phyloP scores from a whole-genome alignment of 345 rosid genomes.

The Hibiscus mutabilis region DNA sequence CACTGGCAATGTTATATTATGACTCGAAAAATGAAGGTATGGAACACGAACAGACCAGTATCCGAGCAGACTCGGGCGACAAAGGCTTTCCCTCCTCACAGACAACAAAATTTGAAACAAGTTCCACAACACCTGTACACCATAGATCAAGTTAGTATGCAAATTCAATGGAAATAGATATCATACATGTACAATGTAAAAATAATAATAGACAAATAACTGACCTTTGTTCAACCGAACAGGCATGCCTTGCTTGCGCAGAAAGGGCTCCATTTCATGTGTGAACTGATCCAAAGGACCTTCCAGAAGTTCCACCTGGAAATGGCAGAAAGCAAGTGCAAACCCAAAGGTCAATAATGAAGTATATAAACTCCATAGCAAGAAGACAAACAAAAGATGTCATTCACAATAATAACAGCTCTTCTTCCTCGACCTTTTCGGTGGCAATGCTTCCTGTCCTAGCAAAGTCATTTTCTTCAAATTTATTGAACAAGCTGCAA shows the following conservation, averaged over 20 bases:
- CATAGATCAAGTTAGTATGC: neutral
- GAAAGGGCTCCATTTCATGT: slow-evolving; percentile 96
- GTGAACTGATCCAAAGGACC: slow-evolving; percentile 90
- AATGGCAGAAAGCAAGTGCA: neutral
- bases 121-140: slow-evolving; percentile 74
- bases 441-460: slow-evolving; percentile 70
- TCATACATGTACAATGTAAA: neutral
- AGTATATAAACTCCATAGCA: neutral
- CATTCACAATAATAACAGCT: neutral
- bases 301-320: slow-evolving; percentile 74
- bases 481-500: slow-evolving; percentile 69
- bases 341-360: neutral
- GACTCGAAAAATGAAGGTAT: neutral
- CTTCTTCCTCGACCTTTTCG: slow-evolving; percentile 49
- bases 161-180: neutral
- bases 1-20: neutral
- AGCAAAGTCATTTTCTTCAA: slow-evolving; percentile 78
- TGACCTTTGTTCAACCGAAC: slow-evolving; percentile 89
- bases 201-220: neutral
- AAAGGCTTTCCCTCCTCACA: slow-evolving; percentile 89
- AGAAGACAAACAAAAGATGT: neutral
- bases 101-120: slow-evolving; percentile 77
- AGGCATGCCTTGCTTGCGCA: slow-evolving; percentile 94
- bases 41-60: slow-evolving; percentile 47
- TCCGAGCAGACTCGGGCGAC: slow-evolving; percentile 86